A percentile compares a stretch with the other conserved stretches of the same genome.
These are phyloP conservation scores for Pseudisothecium myosuroides DNA, from an alignment of 225 moss, liverwort and hornwort genomes.

Conservation along the genomic window DNA sequence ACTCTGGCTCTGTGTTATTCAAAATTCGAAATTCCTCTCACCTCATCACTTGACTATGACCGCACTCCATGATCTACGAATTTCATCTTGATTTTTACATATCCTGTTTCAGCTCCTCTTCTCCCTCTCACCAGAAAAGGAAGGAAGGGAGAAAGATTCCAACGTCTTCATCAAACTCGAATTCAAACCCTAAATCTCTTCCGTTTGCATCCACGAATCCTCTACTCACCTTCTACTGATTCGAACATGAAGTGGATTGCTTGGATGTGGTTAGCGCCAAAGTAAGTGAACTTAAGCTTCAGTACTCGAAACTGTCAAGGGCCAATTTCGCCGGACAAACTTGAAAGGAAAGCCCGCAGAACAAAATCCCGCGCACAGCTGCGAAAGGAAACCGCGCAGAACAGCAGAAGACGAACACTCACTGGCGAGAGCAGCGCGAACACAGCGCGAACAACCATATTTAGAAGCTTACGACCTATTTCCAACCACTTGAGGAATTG, in stretches of 20 bases:
- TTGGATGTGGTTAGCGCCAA: neutral
- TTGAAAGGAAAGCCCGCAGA: neutral
- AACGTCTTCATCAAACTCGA: too few species aligned
- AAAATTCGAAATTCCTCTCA: neutral
- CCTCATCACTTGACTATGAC: neutral
- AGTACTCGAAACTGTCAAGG: neutral
- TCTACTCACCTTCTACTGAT: constrained; percentile 48
- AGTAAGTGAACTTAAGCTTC: neutral
- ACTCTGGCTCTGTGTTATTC: too few species aligned
- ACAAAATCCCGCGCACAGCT: neutral
- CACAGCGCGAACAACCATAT: neutral
- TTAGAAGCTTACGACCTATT: too few species aligned
- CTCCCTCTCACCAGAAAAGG: neutral
- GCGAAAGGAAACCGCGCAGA: neutral
- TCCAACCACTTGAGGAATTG: too few species aligned
- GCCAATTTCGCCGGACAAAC: neutral
- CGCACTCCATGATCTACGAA: constrained; percentile 49
- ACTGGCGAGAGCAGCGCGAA: neutral
- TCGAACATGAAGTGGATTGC: neutral
- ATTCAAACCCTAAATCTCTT: neutral
- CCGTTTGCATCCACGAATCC: neutral
- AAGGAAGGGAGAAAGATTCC: neutral
- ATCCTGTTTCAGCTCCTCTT: neutral
- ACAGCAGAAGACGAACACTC: neutral
- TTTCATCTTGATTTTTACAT: constrained; percentile 11